Evolutionary conservation across 75 land plant genomes (phyloP).

Genomic region (Cupressus sempervirens): DNA sequence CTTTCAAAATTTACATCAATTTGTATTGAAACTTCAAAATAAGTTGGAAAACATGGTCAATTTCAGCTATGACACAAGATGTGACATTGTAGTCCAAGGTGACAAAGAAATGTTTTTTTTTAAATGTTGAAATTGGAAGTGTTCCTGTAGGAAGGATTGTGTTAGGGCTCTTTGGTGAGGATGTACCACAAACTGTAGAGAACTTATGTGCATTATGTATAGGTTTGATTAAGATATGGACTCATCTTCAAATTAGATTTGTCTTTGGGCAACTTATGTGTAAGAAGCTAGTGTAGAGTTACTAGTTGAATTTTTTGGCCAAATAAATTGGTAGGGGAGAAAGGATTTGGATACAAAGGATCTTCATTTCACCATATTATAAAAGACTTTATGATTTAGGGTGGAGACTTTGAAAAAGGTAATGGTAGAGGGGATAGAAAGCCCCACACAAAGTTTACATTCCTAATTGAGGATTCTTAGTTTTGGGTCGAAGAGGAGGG

Average conservation of each 20-base stretch:
- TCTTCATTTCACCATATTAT: slow-evolving; percentile 47
- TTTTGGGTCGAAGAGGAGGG: too few species aligned
- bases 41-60: not conserved
- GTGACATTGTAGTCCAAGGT: slow-evolving; percentile 3
- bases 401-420: slow-evolving; percentile 39
- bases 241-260: not conserved
- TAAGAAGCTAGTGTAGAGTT: not conserved
- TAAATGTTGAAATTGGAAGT: slow-evolving; percentile 80
- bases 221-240: slow-evolving; percentile 24
- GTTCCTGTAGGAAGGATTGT: slow-evolving; percentile 71
- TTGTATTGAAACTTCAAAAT: not conserved
- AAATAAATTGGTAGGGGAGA: slow-evolving; percentile 29
- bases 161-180: slow-evolving; percentile 82
- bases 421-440: too few species aligned
- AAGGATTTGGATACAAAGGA: slow-evolving; percentile 49
- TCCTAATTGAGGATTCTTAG: too few species aligned
- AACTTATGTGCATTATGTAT: slow-evolving; percentile 93
- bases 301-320: not conserved
- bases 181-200: slow-evolving; percentile 81
- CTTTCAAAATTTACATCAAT: not conserved
- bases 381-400: slow-evolving; percentile 47
- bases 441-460: too few species aligned
- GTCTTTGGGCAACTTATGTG: not conserved
- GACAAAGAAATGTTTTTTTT: slow-evolving; percentile 39
- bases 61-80: slow-evolving; percentile 8